Conservation (phyloP, 768 basidiomycete genomes). For the Chalciporus piperatus region DNA sequence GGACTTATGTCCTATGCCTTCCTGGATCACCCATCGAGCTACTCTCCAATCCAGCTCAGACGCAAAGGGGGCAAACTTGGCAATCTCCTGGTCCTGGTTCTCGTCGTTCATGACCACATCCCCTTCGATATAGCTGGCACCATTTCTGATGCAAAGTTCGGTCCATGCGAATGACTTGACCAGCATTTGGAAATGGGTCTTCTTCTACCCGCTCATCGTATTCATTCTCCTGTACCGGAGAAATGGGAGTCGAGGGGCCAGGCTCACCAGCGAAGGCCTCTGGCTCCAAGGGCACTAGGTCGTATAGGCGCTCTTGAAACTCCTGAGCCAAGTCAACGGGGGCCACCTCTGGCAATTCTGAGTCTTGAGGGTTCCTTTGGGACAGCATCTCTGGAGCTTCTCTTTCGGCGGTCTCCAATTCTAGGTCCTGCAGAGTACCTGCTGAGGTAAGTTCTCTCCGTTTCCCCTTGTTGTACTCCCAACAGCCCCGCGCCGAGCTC, state of each 20-base stretch:
- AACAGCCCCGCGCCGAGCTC: background rate
- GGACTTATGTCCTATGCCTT: constrained; percentile 3
- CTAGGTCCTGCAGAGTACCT: background rate
- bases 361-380: background rate
- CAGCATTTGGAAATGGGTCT: background rate
- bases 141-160: background rate
- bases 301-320: background rate
- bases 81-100: background rate
- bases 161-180: background rate
- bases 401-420: background rate
- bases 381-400: background rate
- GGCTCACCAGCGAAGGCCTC: background rate
- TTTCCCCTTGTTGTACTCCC: constrained; percentile 5
- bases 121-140: background rate
- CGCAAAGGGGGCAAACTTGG: constrained; percentile 2
- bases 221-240: background rate
- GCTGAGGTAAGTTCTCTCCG: background rate
- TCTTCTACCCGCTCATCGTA: background rate
- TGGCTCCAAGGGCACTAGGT: background rate
- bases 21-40: background rate
- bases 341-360: background rate
- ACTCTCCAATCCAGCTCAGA: background rate
- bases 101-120: background rate
- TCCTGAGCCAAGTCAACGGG: background rate
- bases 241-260: background rate